Evolutionary conservation across 805 yeast species (phyloP).

Genomic region (Saccharomycopsis capsularis): DNA sequence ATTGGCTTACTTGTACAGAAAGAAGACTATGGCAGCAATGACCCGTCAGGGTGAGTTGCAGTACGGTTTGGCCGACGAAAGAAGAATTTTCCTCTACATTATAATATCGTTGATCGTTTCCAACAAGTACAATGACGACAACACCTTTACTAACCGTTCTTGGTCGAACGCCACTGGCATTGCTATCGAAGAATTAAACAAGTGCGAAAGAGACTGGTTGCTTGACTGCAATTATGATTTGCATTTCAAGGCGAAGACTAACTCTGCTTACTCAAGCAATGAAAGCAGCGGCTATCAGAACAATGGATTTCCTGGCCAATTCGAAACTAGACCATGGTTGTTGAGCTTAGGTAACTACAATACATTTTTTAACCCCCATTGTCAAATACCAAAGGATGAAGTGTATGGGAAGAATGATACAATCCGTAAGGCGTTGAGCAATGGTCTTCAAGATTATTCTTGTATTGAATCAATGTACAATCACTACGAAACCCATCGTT

Average conservation of each 20-base stretch:
- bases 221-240: constrained; percentile 18
- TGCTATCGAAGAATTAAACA: constrained; percentile 50
- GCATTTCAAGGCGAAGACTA: constrained; percentile 7
- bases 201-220: constrained; percentile 67
- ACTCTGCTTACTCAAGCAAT: background rate
- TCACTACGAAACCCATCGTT: constrained; percentile 2
- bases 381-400: background rate
- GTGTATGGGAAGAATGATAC: constrained; percentile 4
- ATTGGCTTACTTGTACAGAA: constrained; percentile 68
- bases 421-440: background rate
- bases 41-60: constrained; percentile 29
- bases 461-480: constrained; percentile 3
- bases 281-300: background rate
- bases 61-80: constrained; percentile 30
- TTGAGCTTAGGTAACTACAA: background rate
- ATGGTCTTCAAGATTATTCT: constrained; percentile 4
- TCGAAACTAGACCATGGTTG: constrained; percentile 12
- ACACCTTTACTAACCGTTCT: constrained; percentile 88
- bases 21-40: constrained; percentile 35
- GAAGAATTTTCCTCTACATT: constrained; percentile 45
- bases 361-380: constrained; percentile 3
- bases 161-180: constrained; percentile 97
- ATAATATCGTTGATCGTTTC: constrained; percentile 73
- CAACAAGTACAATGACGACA: constrained; percentile 92
- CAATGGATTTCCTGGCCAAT: background rate